These are phyloP conservation scores for Lumnitzera littorea DNA, from an alignment of 345 rosid species.

Conservation along the genomic window DNA sequence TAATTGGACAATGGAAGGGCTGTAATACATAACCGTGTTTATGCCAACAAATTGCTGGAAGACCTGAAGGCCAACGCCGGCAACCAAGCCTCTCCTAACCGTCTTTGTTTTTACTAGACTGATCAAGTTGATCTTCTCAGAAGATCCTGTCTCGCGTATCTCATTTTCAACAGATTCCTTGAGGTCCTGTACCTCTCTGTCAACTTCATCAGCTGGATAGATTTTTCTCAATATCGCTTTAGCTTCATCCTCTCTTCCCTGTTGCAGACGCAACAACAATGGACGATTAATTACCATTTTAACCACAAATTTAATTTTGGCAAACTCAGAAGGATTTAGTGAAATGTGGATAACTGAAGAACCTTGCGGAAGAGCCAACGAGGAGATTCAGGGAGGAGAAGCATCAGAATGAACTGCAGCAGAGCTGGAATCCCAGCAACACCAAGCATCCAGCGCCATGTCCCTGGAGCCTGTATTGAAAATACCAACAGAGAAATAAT, in stretches of 20 bases:
- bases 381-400: conserved; percentile 79
- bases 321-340: not conserved
- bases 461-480: conserved; percentile 44
- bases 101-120: conserved; percentile 49
- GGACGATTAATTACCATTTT: not conserved
- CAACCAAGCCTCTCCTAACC: conserved; percentile 72
- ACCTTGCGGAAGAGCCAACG: conserved; percentile 92
- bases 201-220: conserved; percentile 49
- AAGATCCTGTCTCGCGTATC: conserved; percentile 39
- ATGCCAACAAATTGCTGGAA: conserved; percentile 90
- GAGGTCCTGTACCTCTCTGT: conserved; percentile 52
- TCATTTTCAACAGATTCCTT: conserved; percentile 64
- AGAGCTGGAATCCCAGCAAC: conserved; percentile 78
- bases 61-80: conserved; percentile 82
- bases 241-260: conserved; percentile 86
- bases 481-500: not conserved
- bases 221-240: conserved; percentile 46
- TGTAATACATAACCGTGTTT: conserved; percentile 89
- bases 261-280: not conserved
- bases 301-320: not conserved
- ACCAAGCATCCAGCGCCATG: conserved; percentile 99
- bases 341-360: not conserved
- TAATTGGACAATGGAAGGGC: conserved; percentile 73
- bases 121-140: conserved; percentile 44
- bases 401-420: conserved; percentile 65